Evolutionary conservation across 495 filamentous ascomycete genomes (phyloP), one percentile per base, ranked within the genome.

Genomic region (Lepidopterella palustris): DNA sequence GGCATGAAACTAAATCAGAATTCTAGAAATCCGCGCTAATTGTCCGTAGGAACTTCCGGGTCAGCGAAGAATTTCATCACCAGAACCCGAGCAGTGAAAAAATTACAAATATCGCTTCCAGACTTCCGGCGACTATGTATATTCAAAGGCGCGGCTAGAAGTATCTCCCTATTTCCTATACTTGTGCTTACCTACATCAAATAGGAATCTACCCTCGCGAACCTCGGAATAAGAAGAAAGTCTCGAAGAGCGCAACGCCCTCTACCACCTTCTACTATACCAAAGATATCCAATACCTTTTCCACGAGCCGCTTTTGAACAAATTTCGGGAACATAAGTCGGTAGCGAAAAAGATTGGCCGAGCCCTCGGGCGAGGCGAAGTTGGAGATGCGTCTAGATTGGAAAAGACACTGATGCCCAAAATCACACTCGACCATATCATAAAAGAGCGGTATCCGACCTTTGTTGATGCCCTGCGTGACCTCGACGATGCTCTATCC

Each of bases 191-290:
- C 26, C 35, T n/a, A n/a, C n/a, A n/a, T n/a, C n/a, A n/a, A n/a
- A 13, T 56, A 86, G 84, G 93, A 66, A 97, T 98, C 61, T 97
- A 97, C 74, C 93, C 93, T 59, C 85, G 93, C 71, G 95, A 98
- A 77, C 93, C 93, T 35, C 81, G 93, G 56, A 95, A 85, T 73
- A 95, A 90, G 81, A 97, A 93, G 78, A 96, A 96, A 80, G 93
- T 86, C 45, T 89, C 89, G 67, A 97, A 95, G 74, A 87, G 88
- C 54, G 82, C 89, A 45, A 97, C 88, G 1, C 83, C 87, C 39
- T 87, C 85, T 45, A 97, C 93, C 15, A 97, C 95, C 58, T 98
- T 96, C 78, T 98, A 98, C 82, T 98, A 98, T 78, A 89, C 92
- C 67, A 95, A 93, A 78, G 93, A 98, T 71, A 96, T 98, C 68